Percentiles rank a stretch among this genome's conserved stretches.
These are phyloP conservation scores for Amauroascus verrucosus DNA, from an alignment of 2,329 filamentous ascomycete genomes.

Conservation along the genomic window DNA sequence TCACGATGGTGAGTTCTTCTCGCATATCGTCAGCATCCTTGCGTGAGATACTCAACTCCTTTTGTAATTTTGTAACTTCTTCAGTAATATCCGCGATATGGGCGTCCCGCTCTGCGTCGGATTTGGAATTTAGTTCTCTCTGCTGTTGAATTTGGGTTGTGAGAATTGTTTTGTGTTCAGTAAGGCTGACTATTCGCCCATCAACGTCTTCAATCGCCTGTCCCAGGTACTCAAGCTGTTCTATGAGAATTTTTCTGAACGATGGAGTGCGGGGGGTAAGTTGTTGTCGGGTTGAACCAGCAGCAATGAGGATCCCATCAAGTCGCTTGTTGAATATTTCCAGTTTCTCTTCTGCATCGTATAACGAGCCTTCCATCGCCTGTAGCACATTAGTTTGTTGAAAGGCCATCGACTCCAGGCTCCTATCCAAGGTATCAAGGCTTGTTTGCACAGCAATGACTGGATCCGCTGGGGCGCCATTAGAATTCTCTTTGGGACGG, in stretches of 20 bases:
- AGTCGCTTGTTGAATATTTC: slow-evolving; percentile 52
- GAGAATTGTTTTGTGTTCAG: slow-evolving; percentile 80
- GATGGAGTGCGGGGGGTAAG: slow-evolving; percentile 47
- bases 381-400: slow-evolving; percentile 31
- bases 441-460: slow-evolving; percentile 42
- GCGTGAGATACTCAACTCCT: slow-evolving; percentile 49
- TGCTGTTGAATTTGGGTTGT: slow-evolving; percentile 92
- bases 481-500: slow-evolving; percentile 25
- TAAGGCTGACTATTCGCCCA: slow-evolving; percentile 61
- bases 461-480: slow-evolving; percentile 22
- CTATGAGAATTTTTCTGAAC: slow-evolving; percentile 48
- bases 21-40: slow-evolving; percentile 31
- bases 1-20: slow-evolving; percentile 34
- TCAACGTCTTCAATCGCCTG: slow-evolving; percentile 70
- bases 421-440: slow-evolving; percentile 60
- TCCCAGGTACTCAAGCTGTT: slow-evolving; percentile 66
- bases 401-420: slow-evolving; percentile 50
- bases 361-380: slow-evolving; percentile 19
- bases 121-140: slow-evolving; percentile 80
- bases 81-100: slow-evolving; percentile 38
- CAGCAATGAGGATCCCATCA: slow-evolving; percentile 45
- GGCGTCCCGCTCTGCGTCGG: slow-evolving; percentile 51
- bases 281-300: slow-evolving; percentile 35
- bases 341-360: slow-evolving; percentile 47
- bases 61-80: slow-evolving; percentile 51